A percentile compares a stretch with the other conserved stretches of the same genome.
Conservation (phyloP, 208 protist species). For the Crithidia brevicula region DNA sequence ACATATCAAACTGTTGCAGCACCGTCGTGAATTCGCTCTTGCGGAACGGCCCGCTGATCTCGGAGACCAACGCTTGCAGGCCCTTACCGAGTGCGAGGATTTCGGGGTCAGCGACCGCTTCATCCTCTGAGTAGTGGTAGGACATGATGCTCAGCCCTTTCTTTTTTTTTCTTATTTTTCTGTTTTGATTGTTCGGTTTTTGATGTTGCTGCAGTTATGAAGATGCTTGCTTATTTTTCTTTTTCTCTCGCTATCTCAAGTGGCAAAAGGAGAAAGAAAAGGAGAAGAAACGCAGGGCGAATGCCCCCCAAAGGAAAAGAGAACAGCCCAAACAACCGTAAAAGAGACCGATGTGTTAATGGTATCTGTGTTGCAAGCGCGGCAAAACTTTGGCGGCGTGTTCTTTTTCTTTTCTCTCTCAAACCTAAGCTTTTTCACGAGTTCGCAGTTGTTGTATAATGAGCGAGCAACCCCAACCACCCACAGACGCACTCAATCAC, state of each 20-base stretch:
- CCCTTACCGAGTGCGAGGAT: constrained; percentile 17
- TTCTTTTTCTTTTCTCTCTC: too few species aligned
- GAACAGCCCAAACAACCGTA: too few species aligned
- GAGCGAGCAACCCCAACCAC: too few species aligned
- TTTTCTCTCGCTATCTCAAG: not conserved
- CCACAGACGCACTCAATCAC: too few species aligned
- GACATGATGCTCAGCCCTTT: not conserved
- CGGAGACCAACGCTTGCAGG: constrained; percentile 14
- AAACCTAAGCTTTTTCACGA: too few species aligned
- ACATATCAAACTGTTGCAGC: constrained; percentile 79
- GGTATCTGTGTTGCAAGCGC: not conserved
- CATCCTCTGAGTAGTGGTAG: constrained; percentile 1
- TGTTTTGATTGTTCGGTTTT: not conserved
- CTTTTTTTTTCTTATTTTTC: constrained; percentile 12
- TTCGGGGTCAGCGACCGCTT: not conserved
- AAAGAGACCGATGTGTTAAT: too few species aligned
- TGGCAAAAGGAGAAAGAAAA: not conserved
- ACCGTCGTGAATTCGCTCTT: constrained; percentile 66
- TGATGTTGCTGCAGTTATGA: too few species aligned
- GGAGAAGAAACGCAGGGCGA: too few species aligned
- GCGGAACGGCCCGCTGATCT: constrained; percentile 37
- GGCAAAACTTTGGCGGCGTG: too few species aligned
- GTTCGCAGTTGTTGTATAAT: too few species aligned
- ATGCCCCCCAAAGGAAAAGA: too few species aligned
- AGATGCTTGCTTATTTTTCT: too few species aligned